Percentiles rank a stretch among this genome's conserved stretches.
phyloP scores from a whole-genome alignment of 352 stramenopile species.

The Globisporangium nodosum region DNA sequence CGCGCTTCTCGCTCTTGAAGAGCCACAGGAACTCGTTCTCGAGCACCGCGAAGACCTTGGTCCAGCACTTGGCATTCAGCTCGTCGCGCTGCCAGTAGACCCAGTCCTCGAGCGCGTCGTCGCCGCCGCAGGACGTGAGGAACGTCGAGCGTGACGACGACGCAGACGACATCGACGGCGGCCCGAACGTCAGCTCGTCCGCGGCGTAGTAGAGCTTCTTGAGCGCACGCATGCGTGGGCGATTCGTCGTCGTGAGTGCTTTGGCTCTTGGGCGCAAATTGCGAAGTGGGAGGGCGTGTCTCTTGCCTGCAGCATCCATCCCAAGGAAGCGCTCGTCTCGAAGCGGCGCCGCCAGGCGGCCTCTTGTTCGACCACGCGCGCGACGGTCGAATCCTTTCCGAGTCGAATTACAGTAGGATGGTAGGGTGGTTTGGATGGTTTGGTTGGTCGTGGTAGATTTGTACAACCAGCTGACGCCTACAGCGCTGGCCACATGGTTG shows the following conservation, averaged over 20 bases:
- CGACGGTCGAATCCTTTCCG: no score
- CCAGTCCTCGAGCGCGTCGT: slow-evolving; percentile 60
- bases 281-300: neutral
- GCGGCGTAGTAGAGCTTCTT: slow-evolving; percentile 19
- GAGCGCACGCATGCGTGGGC: slow-evolving; percentile 1
- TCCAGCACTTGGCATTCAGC: slow-evolving; percentile 65
- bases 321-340: no score
- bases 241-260: neutral
- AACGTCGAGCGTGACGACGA: slow-evolving; percentile 40
- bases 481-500: no score
- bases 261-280: neutral
- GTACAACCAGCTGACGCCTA: no score
- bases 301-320: no score
- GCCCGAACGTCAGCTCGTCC: slow-evolving; percentile 25
- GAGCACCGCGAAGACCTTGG: slow-evolving; percentile 72
- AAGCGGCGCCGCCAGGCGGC: no score
- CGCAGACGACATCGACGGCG: slow-evolving; percentile 15
- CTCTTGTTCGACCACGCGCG: no score
- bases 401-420: no score
- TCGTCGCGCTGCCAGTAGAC: slow-evolving; percentile 83
- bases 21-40: slow-evolving; percentile 82
- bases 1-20: slow-evolving; percentile 59
- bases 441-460: no score
- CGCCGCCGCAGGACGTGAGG: slow-evolving; percentile 26
- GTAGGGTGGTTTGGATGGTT: no score